Evolutionary conservation across 129 eudicot species (phyloP).

Genomic region (Lactuca saligna): DNA sequence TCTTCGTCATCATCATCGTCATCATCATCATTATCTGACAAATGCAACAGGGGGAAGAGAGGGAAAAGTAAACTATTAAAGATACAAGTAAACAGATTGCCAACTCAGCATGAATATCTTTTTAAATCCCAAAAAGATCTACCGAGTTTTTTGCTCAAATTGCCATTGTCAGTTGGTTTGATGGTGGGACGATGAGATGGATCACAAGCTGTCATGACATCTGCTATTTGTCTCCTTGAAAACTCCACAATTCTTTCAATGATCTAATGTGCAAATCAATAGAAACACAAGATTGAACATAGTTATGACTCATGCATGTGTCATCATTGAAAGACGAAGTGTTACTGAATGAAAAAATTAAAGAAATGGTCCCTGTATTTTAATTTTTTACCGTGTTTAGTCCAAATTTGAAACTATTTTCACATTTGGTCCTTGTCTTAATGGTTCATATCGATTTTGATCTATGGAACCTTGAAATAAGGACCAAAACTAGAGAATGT

Average conservation of each 20-base stretch:
- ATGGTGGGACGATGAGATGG: slow-evolving; percentile 70
- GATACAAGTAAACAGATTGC: slow-evolving; percentile 12
- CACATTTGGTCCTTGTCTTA: not conserved
- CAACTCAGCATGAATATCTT: slow-evolving; percentile 3
- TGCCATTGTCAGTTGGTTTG: slow-evolving; percentile 65
- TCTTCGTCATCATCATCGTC: slow-evolving; percentile 75
- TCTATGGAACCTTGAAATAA: not conserved
- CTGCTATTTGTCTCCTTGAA: slow-evolving; percentile 78
- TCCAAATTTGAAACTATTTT: too few species aligned
- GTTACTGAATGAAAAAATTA: not conserved
- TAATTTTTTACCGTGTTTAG: not conserved
- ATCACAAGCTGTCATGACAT: slow-evolving; percentile 79
- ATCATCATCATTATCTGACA: slow-evolving; percentile 70
- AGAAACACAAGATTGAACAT: slow-evolving; percentile 12
- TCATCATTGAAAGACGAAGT: slow-evolving; percentile 19
- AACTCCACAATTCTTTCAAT: slow-evolving; percentile 97
- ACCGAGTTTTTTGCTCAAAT: slow-evolving; percentile 29
- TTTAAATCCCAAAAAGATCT: not conserved
- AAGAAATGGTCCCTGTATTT: not conserved
- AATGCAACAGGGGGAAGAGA: slow-evolving; percentile 13
- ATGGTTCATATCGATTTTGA: not conserved
- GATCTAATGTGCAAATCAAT: slow-evolving; percentile 43
- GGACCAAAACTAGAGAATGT: not conserved
- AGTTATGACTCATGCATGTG: slow-evolving; percentile 7
- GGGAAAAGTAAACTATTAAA: not conserved